Evolutionary conservation across 345 rosid species (phyloP).

Genomic region (Dovyalis caffra): DNA sequence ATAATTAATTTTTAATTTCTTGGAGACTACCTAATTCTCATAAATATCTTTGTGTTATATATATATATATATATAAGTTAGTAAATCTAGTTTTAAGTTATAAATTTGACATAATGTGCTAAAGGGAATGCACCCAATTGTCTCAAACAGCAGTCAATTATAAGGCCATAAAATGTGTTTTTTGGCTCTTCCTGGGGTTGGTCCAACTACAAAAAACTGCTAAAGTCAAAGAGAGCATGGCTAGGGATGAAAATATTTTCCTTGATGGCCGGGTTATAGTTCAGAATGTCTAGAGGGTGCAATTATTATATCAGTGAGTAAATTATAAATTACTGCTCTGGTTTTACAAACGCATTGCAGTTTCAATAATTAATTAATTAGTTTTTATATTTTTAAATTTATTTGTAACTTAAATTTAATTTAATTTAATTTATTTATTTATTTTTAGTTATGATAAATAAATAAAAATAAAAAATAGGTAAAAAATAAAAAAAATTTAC

Average conservation of each 20-base stretch:
- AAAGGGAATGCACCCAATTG: background rate
- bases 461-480: too few relatives aligned
- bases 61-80: background rate
- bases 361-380: too few relatives aligned
- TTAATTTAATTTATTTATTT: too few relatives aligned
- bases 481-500: too few relatives aligned
- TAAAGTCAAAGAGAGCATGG: slow-evolving; percentile 27
- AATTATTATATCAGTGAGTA: background rate
- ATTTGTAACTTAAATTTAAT: too few relatives aligned
- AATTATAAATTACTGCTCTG: too few relatives aligned
- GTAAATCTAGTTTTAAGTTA: background rate
- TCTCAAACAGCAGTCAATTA: background rate
- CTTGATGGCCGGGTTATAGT: slow-evolving; percentile 25
- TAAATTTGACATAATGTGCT: background rate
- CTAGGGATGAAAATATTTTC: slow-evolving; percentile 9
- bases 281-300: background rate
- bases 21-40: background rate
- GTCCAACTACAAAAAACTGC: slow-evolving; percentile 22
- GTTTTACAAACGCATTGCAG: too few relatives aligned
- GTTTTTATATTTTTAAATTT: too few relatives aligned
- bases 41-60: background rate
- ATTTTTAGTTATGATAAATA: too few relatives aligned
- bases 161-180: background rate
- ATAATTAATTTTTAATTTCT: background rate
- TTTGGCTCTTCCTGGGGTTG: slow-evolving; percentile 4